Evolutionary conservation across 2,329 filamentous ascomycete species (phyloP), one percentile per base, ranked within the genome.

Genomic region (Colletotrichum lini): DNA sequence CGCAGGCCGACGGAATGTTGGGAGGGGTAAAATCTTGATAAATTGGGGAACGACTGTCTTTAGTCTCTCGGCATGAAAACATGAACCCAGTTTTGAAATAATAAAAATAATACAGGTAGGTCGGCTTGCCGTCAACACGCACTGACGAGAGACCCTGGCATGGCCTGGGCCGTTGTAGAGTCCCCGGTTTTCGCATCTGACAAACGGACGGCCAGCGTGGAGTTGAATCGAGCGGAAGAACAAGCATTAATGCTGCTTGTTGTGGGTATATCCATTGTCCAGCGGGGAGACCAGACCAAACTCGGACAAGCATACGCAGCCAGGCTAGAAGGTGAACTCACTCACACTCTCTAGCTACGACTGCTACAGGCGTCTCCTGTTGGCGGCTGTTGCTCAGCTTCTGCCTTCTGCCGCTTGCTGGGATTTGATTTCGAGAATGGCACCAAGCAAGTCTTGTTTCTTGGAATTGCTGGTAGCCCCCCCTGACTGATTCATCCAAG

Each of bases 1-100:
- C 65, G 50, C 58, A 71, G 52, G 53, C 65, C 58, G 58, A 53
- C 16, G 52, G 52, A 68, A 57, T 26, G 8, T 45, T 23, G 50
- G 66, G 70, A 72, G 70, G 70, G 70, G 66, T 70, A 72, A 64
- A 59, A 70, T 65, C 54, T 59, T 69, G 66, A 57, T 61, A 67
- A 72, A 72, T 65, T 72, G 66, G 70, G 65, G 70, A 65, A 72
- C 47, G 56, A 52, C 61, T 58, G 44, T 47, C 56, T 67, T 38
- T 57, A 53, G 50, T 45, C 42, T 42, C 67, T 60, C 54, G 67
- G 52, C 47, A 53, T 66, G 15, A 56, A 47, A 18, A 21, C 26
- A 18, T n/a, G n/a, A n/a, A n/a, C 6, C 18, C 6, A 38, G 13
- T 35, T 35, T 35, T 2, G 18, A 53, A 35, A 18, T 21, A 45